Evolutionary conservation across 2,329 filamentous ascomycete genomes (phyloP), one percentile per base, ranked within the genome.

Genomic region (Aspergillaceae sp.): DNA sequence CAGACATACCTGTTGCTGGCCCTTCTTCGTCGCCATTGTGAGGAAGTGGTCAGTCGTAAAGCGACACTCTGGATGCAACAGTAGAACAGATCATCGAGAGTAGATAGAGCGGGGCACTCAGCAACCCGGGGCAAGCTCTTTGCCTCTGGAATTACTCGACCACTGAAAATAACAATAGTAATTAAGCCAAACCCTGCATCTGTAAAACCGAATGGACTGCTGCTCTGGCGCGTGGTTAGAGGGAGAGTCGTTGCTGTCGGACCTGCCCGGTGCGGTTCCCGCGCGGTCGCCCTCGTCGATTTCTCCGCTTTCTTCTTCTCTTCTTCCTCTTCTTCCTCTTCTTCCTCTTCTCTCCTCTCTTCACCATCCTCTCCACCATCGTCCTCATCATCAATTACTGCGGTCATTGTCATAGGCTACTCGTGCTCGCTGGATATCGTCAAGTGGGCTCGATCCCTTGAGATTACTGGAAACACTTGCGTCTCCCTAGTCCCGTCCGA

Each of bases 1-100:
- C n/a, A 44, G 35, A 67, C 76, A 64, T 72, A 88, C 85, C 80
- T 86, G 83, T 63, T 83, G 80, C 54, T 77, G 74, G 56, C 78
- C 74, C 73, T 87, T 88, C 49, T 63, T 69, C 47, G 58, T 58
- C 43, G 61, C 56, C 67, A 70, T 70, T 52, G 46, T 53, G 47
- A 43, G 34, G n/a, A 19, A 36, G n/a, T 36, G 45, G 19, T 29
- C 46, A 41, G 37, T 43, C 34, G 53, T 28, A 7, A 26, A 56
- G 56, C 51, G 56, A 55, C 49, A 32, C 30, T 32, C 30, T 32
- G 30, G 8, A 32, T 9, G 8, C 30, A 32, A 9, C 55, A 48
- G 48, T 37, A 34, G 44, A 47, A 45, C 44, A 48, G 47, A 46
- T 50, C 48, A 51, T 51, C 42, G 40, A 42, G 40, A 44, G 29